Percentiles rank a stretch among this genome's conserved stretches.
phyloP scores from a whole-genome alignment of 2,329 filamentous ascomycete genomes.

The Venturia pyrina region DNA sequence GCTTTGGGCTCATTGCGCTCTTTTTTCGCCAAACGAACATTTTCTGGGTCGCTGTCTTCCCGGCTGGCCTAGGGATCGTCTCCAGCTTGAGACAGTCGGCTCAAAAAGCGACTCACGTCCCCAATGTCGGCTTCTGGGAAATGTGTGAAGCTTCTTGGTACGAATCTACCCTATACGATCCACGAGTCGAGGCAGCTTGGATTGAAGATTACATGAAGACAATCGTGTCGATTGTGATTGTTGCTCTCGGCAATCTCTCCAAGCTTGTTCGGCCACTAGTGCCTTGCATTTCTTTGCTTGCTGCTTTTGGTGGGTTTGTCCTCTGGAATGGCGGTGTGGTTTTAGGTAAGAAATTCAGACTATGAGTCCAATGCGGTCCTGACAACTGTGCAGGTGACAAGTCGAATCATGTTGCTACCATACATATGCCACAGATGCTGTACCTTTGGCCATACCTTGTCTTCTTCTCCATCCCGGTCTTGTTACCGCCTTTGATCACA shows the following conservation, averaged over 20 bases:
- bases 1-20: slow-evolving; percentile 53
- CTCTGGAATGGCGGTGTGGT: slow-evolving; percentile 86
- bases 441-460: slow-evolving; percentile 87
- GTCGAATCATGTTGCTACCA: slow-evolving; percentile 79
- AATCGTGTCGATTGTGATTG: slow-evolving; percentile 54
- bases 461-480: slow-evolving; percentile 80
- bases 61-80: slow-evolving; percentile 44
- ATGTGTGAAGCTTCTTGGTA: slow-evolving; percentile 3
- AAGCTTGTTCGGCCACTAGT: slow-evolving; percentile 40
- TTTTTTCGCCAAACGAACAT: slow-evolving; percentile 90
- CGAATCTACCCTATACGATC: slow-evolving; percentile 15
- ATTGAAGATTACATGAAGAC: slow-evolving; percentile 34
- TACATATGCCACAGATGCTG: slow-evolving; percentile 86
- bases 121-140: background rate
- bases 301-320: slow-evolving; percentile 64
- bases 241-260: slow-evolving; percentile 36
- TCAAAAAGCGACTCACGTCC: slow-evolving; percentile 15
- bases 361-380: background rate
- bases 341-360: slow-evolving; percentile 49
- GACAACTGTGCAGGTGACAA: slow-evolving; percentile 62
- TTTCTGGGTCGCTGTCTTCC: slow-evolving; percentile 81
- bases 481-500: slow-evolving; percentile 44
- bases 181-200: slow-evolving; percentile 13
- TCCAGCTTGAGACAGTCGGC: slow-evolving; percentile 16
- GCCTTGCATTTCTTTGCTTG: slow-evolving; percentile 53